Evolutionary conservation across 2,329 filamentous ascomycete genomes (phyloP).

Genomic region (Anthostomella pinea): DNA sequence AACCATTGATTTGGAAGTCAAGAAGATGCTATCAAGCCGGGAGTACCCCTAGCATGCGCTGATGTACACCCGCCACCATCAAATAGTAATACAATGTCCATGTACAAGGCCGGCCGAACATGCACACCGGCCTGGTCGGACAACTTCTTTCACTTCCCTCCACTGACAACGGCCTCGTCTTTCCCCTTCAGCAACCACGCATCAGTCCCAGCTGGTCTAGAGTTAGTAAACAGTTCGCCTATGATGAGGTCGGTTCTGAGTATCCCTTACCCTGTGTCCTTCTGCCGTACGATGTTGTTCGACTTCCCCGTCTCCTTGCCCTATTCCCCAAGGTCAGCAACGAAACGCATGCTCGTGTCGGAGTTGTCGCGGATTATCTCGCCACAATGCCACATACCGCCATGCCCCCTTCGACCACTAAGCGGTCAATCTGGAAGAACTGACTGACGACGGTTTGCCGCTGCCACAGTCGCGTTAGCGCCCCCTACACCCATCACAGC

Average conservation of each 20-base stretch:
- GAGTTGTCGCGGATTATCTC: conserved; percentile 7
- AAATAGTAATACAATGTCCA: conserved; percentile 20
- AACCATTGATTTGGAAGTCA: too few relatives aligned
- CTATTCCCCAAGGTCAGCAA: conserved; percentile 33
- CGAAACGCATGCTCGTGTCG: too few relatives aligned
- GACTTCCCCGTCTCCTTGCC: conserved; percentile 68
- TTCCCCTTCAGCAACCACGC: background rate
- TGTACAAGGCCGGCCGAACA: background rate
- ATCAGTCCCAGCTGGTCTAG: conserved; percentile 31
- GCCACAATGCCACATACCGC: conserved; percentile 52
- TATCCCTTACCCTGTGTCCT: conserved; percentile 73
- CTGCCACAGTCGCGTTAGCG: too few relatives aligned
- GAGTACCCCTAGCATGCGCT: conserved; percentile 6
- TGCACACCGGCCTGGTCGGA: background rate
- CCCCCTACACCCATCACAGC: too few relatives aligned
- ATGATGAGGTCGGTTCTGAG: too few relatives aligned
- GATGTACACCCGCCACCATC: conserved; percentile 15
- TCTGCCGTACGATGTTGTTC: conserved; percentile 69
- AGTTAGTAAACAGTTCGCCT: too few relatives aligned
- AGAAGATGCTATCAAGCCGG: too few relatives aligned
- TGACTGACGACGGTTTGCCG: conserved; percentile 93
- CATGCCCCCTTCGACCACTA: conserved; percentile 89
- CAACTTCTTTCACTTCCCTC: too few relatives aligned
- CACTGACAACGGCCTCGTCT: background rate
- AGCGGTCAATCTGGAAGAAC: conserved; percentile 86